A percentile compares a stretch with the other conserved stretches of the same genome.
phyloP scores from a whole-genome alignment of 257 asterid genomes.

The Linderniella brevidens region DNA sequence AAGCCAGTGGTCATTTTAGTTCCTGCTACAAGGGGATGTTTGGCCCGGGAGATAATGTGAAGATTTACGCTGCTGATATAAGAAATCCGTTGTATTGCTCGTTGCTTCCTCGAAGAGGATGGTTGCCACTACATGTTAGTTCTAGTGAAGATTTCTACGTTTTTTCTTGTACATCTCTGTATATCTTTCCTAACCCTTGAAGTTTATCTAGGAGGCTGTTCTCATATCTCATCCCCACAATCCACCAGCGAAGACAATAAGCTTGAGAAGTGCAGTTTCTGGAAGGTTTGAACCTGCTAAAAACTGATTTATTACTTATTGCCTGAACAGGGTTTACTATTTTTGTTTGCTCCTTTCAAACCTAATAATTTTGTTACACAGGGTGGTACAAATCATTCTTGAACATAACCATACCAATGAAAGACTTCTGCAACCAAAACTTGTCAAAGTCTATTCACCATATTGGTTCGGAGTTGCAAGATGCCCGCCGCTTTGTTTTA shows the following conservation, averaged over 20 bases:
- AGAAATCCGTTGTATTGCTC: slow-evolving; percentile 70
- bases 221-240: slow-evolving; percentile 61
- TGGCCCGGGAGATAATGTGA: slow-evolving; percentile 64
- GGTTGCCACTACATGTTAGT: slow-evolving; percentile 80
- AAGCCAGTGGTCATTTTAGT: slow-evolving; percentile 62
- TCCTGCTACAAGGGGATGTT: slow-evolving; percentile 63
- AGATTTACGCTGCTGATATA: slow-evolving; percentile 64
- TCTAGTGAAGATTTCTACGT: slow-evolving; percentile 1
- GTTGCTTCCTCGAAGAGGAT: slow-evolving; percentile 90
- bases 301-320: slow-evolving; percentile 3
- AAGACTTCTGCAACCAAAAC: slow-evolving; percentile 46
- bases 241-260: slow-evolving; percentile 55
- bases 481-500: slow-evolving; percentile 81
- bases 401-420: slow-evolving; percentile 52
- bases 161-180: slow-evolving; percentile 1
- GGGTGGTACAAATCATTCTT: slow-evolving; percentile 81
- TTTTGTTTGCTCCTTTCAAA: slow-evolving; percentile 6
- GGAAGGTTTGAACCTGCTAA: slow-evolving; percentile 55
- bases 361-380: slow-evolving; percentile 17
- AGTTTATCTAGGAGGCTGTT: slow-evolving; percentile 58
- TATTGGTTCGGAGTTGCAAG: slow-evolving; percentile 74
- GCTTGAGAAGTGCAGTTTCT: slow-evolving; percentile 80
- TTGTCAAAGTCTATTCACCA: slow-evolving; percentile 65
- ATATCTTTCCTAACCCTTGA: slow-evolving; percentile 10
- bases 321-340: slow-evolving; percentile 1